Base-by-base conservation (phyloP, 2,329 filamentous ascomycete genomes). In the Bipolaris oryzae region DNA sequence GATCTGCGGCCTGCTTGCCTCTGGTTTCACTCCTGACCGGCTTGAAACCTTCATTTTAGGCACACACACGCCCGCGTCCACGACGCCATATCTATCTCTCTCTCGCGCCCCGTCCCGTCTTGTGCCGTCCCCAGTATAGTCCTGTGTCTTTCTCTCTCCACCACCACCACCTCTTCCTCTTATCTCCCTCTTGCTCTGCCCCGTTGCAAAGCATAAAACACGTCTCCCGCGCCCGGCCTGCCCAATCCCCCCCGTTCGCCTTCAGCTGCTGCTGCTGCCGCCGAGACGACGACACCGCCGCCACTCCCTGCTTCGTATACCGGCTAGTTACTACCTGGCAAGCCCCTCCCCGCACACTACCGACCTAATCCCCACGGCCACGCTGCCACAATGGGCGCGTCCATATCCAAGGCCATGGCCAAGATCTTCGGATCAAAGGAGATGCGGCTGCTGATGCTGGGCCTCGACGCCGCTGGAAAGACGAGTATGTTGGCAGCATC, bases 361-460 rank as follows among this genome's bases (percentile, higher is more conserved):
- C 20, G 15, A 42, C 37, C 46, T 28, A 41, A 48, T 39, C 10
- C 35, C 48, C 43, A 54, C 41, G 55, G 41, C 45, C 28, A 50
- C 76, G 59, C 81, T 58, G 82, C 80, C 82, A 88, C 72, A 58
- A 98, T 98, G 94, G 94, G 94, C 77, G 90, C 85, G 69, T 87
- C 89, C 78, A 84, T 97, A 76, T 96, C 92, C 66, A 96, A 96
- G 81, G 90, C 96, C 82, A 91, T 97, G 91, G 89, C 89, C 82
- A 97, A 96, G 89, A 92, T 98, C 85, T 98, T 97, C 82, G 94
- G 94, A 82, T 96, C 92, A 54, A 96, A 96, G 83, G 95, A 98
- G 81, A 98, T 98, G 92, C 91, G 95, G 71, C 85, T 99, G 76
- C 83, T 98, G 76, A 99, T 99, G 95, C 83, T 99, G 74, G 95